A percentile compares a stretch with the other conserved stretches of the same genome.
Conservation (phyloP, 176 grass and related monocot genomes). For the Eleusine coracana region DNA sequence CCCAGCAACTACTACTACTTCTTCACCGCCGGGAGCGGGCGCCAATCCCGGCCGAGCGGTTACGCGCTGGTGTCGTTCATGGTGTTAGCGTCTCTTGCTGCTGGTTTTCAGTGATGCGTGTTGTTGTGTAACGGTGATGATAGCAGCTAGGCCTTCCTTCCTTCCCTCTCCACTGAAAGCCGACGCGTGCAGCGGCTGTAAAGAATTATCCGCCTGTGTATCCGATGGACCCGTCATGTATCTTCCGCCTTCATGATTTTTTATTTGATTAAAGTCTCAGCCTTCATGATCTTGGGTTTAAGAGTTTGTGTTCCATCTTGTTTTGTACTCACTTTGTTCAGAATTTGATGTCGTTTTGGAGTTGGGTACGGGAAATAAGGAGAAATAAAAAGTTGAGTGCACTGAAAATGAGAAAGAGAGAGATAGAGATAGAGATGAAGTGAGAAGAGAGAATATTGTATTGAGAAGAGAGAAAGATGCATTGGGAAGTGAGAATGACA, state of each 20-base stretch:
- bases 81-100: neutral
- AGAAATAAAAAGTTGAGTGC: no score
- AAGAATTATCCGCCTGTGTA: neutral
- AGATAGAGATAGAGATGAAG: no score
- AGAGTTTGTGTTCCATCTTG: neutral
- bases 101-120: constrained; percentile 8
- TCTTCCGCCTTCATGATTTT: neutral
- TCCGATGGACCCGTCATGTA: neutral
- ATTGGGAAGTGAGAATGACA: no score
- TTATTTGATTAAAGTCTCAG: no score
- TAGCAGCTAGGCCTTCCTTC: neutral
- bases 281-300: neutral
- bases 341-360: no score
- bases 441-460: no score
- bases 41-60: constrained; percentile 1
- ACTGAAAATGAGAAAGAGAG: no score
- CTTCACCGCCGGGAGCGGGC: constrained; percentile 45
- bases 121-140: neutral
- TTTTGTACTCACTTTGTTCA: no score
- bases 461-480: no score
- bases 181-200: neutral
- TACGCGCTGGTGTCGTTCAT: constrained; percentile 3
- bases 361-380: no score
- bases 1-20: constrained; percentile 61
- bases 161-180: neutral